phyloP scores from a whole-genome alignment of 352 stramenopile genomes.

The Phytophthora citricola region DNA sequence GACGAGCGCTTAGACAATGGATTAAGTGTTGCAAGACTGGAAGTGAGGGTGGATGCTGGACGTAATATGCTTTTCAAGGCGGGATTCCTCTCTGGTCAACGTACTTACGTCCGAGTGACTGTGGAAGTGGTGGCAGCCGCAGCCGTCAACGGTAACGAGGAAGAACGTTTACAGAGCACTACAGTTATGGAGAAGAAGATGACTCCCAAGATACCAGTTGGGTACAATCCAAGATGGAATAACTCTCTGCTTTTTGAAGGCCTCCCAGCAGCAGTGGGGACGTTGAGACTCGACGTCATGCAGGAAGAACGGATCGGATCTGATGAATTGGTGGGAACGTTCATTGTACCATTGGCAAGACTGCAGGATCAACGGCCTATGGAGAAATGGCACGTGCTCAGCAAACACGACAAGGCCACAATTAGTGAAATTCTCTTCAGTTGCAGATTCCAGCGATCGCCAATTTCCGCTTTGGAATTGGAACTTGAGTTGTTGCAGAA shows the following conservation, averaged over 20 bases:
- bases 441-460: conserved; percentile 60
- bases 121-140: conserved; percentile 34
- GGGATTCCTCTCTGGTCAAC: conserved; percentile 56
- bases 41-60: conserved; percentile 48
- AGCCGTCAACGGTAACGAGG: conserved; percentile 7
- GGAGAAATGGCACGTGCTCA: conserved; percentile 59
- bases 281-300: conserved; percentile 59
- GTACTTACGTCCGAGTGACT: conserved; percentile 59
- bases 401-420: conserved; percentile 36
- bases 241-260: conserved; percentile 55
- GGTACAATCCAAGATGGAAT: conserved; percentile 42
- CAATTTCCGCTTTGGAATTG: conserved; percentile 57
- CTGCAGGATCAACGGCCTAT: conserved; percentile 59
- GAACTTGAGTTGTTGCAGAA: conserved; percentile 68
- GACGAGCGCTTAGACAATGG: conserved; percentile 58
- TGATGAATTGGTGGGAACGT: conserved; percentile 46
- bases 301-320: conserved; percentile 66
- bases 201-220: conserved; percentile 47
- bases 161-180: conserved; percentile 14
- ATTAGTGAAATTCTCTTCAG: conserved; percentile 49
- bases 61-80: conserved; percentile 57
- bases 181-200: conserved; percentile 43
- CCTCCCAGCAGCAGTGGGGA: conserved; percentile 49
- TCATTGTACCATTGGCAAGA: conserved; percentile 47
- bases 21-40: conserved; percentile 51